Conservation (phyloP, 164 flowering plant genomes). For the Malania oleifera region DNA sequence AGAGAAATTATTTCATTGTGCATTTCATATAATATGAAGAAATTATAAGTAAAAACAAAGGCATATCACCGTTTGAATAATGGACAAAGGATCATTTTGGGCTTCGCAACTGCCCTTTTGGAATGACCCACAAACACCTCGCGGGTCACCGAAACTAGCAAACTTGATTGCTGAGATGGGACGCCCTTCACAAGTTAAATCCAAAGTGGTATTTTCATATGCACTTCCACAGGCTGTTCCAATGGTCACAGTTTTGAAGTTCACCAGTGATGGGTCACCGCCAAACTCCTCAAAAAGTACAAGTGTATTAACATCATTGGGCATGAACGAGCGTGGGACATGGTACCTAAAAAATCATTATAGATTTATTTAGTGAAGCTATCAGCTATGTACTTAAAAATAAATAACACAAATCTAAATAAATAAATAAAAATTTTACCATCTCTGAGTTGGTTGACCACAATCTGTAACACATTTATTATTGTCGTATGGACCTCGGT, state of each 20-base stretch:
- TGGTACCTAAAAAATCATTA: slow-evolving; percentile 42
- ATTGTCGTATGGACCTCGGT: slow-evolving; percentile 46
- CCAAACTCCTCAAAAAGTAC: slow-evolving; percentile 63
- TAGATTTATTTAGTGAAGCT: too few relatives aligned
- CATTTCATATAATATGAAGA: background rate
- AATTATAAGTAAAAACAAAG: background rate
- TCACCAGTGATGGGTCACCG: slow-evolving; percentile 44
- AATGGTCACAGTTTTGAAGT: slow-evolving; percentile 35
- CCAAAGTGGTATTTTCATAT: slow-evolving; percentile 27
- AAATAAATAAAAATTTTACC: slow-evolving; percentile 17
- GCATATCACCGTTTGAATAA: slow-evolving; percentile 19
- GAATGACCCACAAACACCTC: slow-evolving; percentile 49
- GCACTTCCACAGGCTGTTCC: slow-evolving; percentile 39
- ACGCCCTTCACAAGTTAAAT: slow-evolving; percentile 40
- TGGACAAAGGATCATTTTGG: slow-evolving; percentile 6
- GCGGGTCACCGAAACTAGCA: slow-evolving; percentile 53
- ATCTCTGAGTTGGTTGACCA: slow-evolving; percentile 67
- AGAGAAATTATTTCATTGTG: background rate
- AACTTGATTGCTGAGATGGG: slow-evolving; percentile 39
- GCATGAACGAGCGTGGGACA: slow-evolving; percentile 47
- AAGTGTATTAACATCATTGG: slow-evolving; percentile 31
- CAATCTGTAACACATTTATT: slow-evolving; percentile 45
- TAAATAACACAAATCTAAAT: too few relatives aligned
- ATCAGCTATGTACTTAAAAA: too few relatives aligned
- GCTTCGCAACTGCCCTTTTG: slow-evolving; percentile 34